Conservation (phyloP, 306 rosid genomes). For the Senna siamea region DNA sequence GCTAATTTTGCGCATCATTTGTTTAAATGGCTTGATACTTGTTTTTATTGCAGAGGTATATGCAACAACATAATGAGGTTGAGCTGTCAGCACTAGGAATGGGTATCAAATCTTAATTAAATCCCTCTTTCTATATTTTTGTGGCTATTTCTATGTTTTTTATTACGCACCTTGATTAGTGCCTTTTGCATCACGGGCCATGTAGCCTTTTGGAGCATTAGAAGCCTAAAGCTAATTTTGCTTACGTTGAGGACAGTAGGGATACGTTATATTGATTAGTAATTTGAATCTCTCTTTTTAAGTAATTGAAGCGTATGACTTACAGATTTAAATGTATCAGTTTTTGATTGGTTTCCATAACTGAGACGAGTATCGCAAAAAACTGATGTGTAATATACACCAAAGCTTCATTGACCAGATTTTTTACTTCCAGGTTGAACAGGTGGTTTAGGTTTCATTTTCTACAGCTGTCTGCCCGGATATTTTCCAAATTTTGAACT, state of each 20-base stretch:
- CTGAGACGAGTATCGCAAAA: background rate
- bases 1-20: background rate
- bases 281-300: background rate
- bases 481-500: background rate
- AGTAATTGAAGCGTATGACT: background rate
- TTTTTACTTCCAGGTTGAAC: slow-evolving; percentile 6
- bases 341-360: slow-evolving; percentile 6
- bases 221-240: background rate
- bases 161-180: background rate
- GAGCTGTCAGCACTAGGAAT: slow-evolving; percentile 87
- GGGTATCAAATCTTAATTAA: slow-evolving; percentile 55
- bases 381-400: background rate
- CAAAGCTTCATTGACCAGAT: background rate
- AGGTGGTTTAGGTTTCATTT: slow-evolving; percentile 26
- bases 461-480: background rate
- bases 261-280: background rate
- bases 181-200: background rate
- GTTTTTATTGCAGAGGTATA: slow-evolving; percentile 59
- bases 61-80: slow-evolving; percentile 80
- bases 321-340: background rate
- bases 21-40: background rate
- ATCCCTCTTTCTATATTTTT: background rate
- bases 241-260: background rate
- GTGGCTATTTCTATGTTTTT: background rate
- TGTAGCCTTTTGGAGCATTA: background rate